Evolutionary conservation across 768 basidiomycete species (phyloP).

Genomic region (Mycena maculata): DNA sequence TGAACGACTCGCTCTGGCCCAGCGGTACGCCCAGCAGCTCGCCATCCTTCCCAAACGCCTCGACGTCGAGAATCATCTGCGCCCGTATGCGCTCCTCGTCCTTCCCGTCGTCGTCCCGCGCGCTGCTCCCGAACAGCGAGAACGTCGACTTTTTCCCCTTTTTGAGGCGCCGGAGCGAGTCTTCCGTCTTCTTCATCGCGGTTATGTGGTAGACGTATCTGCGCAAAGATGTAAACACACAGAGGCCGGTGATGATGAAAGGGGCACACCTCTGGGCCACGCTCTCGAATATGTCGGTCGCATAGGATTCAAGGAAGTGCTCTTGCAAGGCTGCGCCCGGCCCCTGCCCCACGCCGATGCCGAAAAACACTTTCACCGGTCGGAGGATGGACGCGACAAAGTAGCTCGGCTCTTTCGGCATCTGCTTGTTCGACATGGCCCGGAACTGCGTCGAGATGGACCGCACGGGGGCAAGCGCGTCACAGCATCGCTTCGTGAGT

Average conservation of each 20-base stretch:
- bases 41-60: slow-evolving; percentile 85
- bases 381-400: slow-evolving; percentile 86
- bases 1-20: slow-evolving; percentile 61
- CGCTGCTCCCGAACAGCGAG: slow-evolving; percentile 74
- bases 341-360: slow-evolving; percentile 65
- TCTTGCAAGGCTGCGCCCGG: slow-evolving; percentile 70
- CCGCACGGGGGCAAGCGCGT: slow-evolving; percentile 85
- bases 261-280: slow-evolving; percentile 70
- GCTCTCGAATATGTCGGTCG: slow-evolving; percentile 75
- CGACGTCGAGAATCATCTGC: slow-evolving; percentile 89
- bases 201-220: slow-evolving; percentile 87
- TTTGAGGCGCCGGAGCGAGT: slow-evolving; percentile 86
- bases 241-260: background rate
- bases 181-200: slow-evolving; percentile 92
- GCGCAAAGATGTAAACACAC: slow-evolving; percentile 4
- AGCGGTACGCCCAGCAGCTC: slow-evolving; percentile 74
- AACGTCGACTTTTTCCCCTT: slow-evolving; percentile 85
- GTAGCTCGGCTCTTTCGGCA: slow-evolving; percentile 84
- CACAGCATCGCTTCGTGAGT: slow-evolving; percentile 84
- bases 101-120: slow-evolving; percentile 74
- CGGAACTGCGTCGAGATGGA: slow-evolving; percentile 93
- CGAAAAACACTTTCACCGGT: slow-evolving; percentile 83
- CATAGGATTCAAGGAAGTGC: slow-evolving; percentile 60
- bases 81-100: slow-evolving; percentile 90
- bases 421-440: slow-evolving; percentile 80